These are phyloP conservation scores for Leccinum pellstonianum DNA, from an alignment of 768 basidiomycete species.

Conservation along the genomic window DNA sequence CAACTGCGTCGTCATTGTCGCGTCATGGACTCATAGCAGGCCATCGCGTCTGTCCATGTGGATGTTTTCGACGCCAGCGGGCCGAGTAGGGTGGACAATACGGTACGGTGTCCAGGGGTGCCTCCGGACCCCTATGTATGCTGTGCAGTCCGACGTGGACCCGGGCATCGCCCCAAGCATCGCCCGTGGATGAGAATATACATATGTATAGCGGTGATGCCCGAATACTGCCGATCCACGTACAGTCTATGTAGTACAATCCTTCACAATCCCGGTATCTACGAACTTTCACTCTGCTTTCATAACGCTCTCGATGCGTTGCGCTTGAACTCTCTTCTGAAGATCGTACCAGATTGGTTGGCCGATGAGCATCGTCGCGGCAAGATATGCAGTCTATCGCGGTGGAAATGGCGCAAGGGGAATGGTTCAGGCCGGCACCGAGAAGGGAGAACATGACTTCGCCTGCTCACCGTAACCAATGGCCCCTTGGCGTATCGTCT, in stretches of 20 bases:
- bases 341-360: slow-evolving; percentile 55
- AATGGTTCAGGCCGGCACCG: background rate
- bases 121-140: too few relatives aligned
- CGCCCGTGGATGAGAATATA: too few relatives aligned
- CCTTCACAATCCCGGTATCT: background rate
- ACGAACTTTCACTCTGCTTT: slow-evolving; percentile 60
- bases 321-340: slow-evolving; percentile 57
- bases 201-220: too few relatives aligned
- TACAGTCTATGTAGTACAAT: background rate
- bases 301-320: slow-evolving; percentile 78
- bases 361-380: slow-evolving; percentile 51
- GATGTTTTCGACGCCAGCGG: too few relatives aligned
- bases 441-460: background rate
- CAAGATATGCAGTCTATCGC: slow-evolving; percentile 51
- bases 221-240: background rate
- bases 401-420: background rate
- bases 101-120: too few relatives aligned
- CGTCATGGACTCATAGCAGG: too few relatives aligned
- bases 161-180: background rate
- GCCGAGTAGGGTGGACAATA: too few relatives aligned
- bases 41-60: too few relatives aligned
- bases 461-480: slow-evolving; percentile 18
- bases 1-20: too few relatives aligned
- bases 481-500: slow-evolving; percentile 25
- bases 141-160: too few relatives aligned